Conservation (phyloP, 2,329 filamentous ascomycete species). For the Microcyclospora tardicrescens region DNA sequence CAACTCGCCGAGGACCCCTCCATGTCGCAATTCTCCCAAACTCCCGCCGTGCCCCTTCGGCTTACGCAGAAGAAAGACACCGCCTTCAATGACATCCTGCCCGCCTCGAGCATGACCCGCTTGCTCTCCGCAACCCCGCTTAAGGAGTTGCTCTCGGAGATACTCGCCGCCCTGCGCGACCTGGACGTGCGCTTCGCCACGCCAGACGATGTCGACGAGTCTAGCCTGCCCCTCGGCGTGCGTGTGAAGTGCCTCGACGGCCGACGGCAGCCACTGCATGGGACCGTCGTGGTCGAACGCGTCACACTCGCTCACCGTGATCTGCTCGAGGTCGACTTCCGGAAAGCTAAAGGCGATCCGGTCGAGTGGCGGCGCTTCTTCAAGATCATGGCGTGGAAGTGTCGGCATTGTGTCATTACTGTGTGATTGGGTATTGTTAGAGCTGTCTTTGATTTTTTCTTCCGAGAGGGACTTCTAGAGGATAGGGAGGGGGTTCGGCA, state of each 20-base stretch:
- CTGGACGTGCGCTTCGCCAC: constrained; percentile 61
- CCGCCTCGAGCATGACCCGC: constrained; percentile 71
- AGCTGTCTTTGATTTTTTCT: no score
- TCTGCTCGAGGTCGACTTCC: constrained; percentile 73
- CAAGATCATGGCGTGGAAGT: constrained; percentile 82
- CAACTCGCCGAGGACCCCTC: constrained; percentile 71
- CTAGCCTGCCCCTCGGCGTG: constrained; percentile 29
- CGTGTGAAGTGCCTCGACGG: constrained; percentile 64
- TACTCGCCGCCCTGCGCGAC: constrained; percentile 69
- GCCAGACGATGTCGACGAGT: constrained; percentile 37
- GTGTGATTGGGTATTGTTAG: no score
- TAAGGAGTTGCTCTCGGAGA: constrained; percentile 61
- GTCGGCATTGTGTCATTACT: constrained; percentile 59
- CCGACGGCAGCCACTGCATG: constrained; percentile 57
- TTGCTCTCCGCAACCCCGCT: constrained; percentile 80
- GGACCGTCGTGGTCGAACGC: constrained; percentile 61
- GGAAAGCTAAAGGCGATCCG: constrained; percentile 91
- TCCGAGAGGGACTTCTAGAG: no score
- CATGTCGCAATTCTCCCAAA: constrained; percentile 64
- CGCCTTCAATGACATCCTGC: constrained; percentile 87
- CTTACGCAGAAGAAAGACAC: constrained; percentile 57
- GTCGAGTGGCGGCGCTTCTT: constrained; percentile 95
- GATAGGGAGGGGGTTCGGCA: no score
- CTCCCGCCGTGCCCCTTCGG: constrained; percentile 64
- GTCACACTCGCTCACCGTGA: constrained; percentile 31